These are phyloP conservation scores for Pyronema omphalodes DNA, from an alignment of 495 filamentous ascomycete genomes.

Conservation along the genomic window DNA sequence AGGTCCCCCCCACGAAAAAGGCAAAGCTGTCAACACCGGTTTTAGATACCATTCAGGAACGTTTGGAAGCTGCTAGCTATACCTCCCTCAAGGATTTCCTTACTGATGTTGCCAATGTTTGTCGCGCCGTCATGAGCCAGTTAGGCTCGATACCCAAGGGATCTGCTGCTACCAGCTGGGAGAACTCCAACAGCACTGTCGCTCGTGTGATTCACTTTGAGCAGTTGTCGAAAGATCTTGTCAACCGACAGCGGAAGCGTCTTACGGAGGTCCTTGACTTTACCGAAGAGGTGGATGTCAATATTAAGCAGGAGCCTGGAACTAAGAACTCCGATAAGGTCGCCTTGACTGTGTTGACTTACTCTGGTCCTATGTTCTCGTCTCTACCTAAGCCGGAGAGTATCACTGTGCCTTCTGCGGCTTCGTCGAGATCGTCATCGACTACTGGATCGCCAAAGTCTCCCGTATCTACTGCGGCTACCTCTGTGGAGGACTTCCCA, in stretches of 20 bases:
- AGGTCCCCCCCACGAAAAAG: constrained; percentile 16
- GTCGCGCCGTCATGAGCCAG: constrained; percentile 7
- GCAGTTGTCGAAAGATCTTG: constrained; percentile 12
- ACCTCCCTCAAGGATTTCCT: constrained; percentile 11
- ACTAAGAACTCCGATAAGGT: constrained; percentile 10
- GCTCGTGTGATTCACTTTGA: constrained; percentile 18
- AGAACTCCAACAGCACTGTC: constrained; percentile 2
- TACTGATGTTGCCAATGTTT: constrained; percentile 14
- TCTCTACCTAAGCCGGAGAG: constrained; percentile 17
- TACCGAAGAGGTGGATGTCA: constrained; percentile 9
- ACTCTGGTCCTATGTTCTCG: constrained; percentile 20
- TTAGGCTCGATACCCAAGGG: neutral
- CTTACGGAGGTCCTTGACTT: constrained; percentile 17
- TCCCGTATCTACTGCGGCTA: constrained; percentile 16
- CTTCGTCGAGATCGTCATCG: constrained; percentile 15
- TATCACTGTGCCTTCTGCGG: constrained; percentile 2
- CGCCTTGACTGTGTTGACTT: constrained; percentile 22
- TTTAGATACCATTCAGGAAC: constrained; percentile 14
- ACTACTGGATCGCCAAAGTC: constrained; percentile 8
- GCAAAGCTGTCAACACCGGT: constrained; percentile 15
- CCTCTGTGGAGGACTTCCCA: constrained; percentile 5
- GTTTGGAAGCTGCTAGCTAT: constrained; percentile 11
- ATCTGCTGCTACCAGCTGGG: neutral
- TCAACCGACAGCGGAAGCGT: constrained; percentile 14
- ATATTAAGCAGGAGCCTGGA: neutral